A percentile compares a stretch with the other conserved stretches of the same genome.
Conservation (phyloP, 257 asterid genomes). For the Nicotiana benthamiana region DNA sequence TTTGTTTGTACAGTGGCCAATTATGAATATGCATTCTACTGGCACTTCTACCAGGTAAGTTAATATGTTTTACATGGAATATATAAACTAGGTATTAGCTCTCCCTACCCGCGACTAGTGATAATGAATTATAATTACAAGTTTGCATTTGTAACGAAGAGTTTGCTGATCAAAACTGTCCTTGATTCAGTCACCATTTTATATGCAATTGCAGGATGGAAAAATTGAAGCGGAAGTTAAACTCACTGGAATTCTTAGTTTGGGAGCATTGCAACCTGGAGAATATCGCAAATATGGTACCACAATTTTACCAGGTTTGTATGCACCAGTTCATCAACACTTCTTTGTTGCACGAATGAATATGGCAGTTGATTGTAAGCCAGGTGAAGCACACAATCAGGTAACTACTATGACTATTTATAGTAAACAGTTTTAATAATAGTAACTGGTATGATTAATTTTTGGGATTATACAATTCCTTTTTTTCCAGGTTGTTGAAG, state of each 20-base stretch:
- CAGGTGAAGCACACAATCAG: slow-evolving; percentile 95
- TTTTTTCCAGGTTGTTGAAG: slow-evolving; percentile 72
- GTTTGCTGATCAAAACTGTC: neutral
- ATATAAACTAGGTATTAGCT: neutral
- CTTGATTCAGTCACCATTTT: neutral
- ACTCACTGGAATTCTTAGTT: slow-evolving; percentile 95
- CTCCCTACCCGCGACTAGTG: no score
- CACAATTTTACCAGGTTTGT: slow-evolving; percentile 85
- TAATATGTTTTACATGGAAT: neutral
- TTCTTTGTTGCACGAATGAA: slow-evolving; percentile 98
- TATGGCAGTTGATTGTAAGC: slow-evolving; percentile 90
- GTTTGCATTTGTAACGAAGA: neutral
- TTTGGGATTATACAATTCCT: neutral
- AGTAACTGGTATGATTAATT: no score
- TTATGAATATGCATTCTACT: slow-evolving; percentile 91
- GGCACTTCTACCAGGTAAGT: slow-evolving; percentile 96
- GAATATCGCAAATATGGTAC: slow-evolving; percentile 88
- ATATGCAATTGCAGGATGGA: slow-evolving; percentile 58
- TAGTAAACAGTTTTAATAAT: neutral
- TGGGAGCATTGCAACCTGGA: slow-evolving; percentile 90
- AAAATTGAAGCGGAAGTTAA: slow-evolving; percentile 98
- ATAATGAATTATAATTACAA: neutral
- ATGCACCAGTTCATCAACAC: slow-evolving; percentile 98
- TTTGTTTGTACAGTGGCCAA: slow-evolving; percentile 94
- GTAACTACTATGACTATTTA: slow-evolving; percentile 18